Percentiles rank a stretch among this genome's conserved stretches.
Evolutionary conservation across 495 filamentous ascomycete species (phyloP).

Genomic region (Penicillium nucicola): DNA sequence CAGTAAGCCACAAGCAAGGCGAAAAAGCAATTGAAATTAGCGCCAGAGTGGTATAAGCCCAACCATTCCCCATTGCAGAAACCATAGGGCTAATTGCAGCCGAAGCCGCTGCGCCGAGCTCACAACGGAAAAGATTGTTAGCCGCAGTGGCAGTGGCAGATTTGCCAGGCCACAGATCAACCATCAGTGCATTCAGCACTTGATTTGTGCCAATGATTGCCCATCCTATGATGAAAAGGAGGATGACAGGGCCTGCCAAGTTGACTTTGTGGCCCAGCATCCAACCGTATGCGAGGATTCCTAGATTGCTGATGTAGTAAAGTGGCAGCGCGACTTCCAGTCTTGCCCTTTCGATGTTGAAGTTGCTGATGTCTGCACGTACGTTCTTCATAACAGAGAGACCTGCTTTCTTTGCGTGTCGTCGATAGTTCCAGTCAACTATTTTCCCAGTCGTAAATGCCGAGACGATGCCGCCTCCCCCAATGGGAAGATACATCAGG

Average conservation of each 20-base stretch:
- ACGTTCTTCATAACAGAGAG: conserved; percentile 33
- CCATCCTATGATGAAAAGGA: conserved; percentile 34
- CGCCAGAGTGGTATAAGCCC: conserved; percentile 59
- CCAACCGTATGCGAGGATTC: conserved; percentile 50
- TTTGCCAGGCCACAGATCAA: conserved; percentile 57
- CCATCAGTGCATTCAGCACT: conserved; percentile 47
- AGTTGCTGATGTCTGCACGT: conserved; percentile 37
- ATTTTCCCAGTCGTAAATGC: conserved; percentile 34
- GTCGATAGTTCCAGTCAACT: conserved; percentile 45
- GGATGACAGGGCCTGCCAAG: conserved; percentile 31
- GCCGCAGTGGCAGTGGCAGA: conserved; percentile 62
- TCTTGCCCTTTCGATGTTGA: conserved; percentile 44
- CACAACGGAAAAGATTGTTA: conserved; percentile 62
- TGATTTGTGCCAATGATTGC: conserved; percentile 30
- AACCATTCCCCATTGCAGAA: conserved; percentile 55
- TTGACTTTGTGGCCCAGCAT: conserved; percentile 31
- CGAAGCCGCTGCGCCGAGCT: conserved; percentile 59
- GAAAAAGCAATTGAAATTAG: conserved; percentile 27
- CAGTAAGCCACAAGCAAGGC: conserved; percentile 22
- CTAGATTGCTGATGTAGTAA: conserved; percentile 23
- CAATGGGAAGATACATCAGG: conserved; percentile 45
- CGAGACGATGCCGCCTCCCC: conserved; percentile 33
- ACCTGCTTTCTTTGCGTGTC: conserved; percentile 31
- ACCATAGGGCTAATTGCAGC: conserved; percentile 55
- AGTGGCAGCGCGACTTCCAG: conserved; percentile 35